phyloP scores from a whole-genome alignment of 768 basidiomycete genomes.

The Pisolithus albus region DNA sequence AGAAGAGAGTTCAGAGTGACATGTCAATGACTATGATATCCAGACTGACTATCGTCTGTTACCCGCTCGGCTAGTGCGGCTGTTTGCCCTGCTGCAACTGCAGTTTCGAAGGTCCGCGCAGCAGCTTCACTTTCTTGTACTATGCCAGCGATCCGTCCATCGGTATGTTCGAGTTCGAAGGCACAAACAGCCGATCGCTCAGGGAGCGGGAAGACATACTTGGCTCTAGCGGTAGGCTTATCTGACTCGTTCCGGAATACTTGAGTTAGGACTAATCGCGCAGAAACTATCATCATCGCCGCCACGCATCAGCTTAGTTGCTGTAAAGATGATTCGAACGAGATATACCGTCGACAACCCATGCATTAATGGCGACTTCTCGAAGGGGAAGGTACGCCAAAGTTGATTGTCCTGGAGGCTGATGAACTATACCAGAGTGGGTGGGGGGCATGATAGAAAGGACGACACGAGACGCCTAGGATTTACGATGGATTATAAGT shows the following conservation, averaged over 20 bases:
- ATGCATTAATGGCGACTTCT: conserved; percentile 33
- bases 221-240: conserved; percentile 36
- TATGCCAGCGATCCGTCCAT: conserved; percentile 40
- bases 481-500: background rate
- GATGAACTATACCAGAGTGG: conserved; percentile 27
- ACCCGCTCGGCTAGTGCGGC: conserved; percentile 45
- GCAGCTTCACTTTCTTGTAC: conserved; percentile 45
- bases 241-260: conserved; percentile 34
- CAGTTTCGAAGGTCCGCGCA: conserved; percentile 32
- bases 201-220: conserved; percentile 57
- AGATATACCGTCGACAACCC: conserved; percentile 38
- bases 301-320: background rate
- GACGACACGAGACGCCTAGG: background rate
- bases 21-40: background rate
- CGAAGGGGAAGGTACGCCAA: conserved; percentile 35
- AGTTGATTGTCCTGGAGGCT: conserved; percentile 13
- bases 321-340: background rate
- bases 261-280: conserved; percentile 36
- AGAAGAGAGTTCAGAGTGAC: background rate
- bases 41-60: conserved; percentile 43
- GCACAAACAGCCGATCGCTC: conserved; percentile 47
- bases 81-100: conserved; percentile 32
- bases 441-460: conserved; percentile 11
- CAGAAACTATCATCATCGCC: conserved; percentile 31
- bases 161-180: conserved; percentile 42